These are phyloP conservation scores for Mycena epipterygia DNA, from an alignment of 768 basidiomycete genomes.

Conservation along the genomic window DNA sequence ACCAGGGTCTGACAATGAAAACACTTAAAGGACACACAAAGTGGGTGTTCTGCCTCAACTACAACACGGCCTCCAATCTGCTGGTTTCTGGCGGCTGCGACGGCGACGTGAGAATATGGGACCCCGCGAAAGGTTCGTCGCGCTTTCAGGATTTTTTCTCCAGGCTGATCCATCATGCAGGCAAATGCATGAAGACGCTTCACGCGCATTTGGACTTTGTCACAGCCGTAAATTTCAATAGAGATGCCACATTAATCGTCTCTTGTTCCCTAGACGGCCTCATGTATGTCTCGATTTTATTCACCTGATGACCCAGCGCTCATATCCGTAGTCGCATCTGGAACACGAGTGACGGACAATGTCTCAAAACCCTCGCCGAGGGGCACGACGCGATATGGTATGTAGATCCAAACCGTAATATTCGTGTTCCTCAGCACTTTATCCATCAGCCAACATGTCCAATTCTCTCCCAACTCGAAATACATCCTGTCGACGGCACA, in stretches of 20 bases:
- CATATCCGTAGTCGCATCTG: constrained; percentile 86
- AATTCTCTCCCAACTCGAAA: constrained; percentile 96
- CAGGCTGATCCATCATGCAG: constrained; percentile 53
- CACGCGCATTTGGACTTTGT: constrained; percentile 97
- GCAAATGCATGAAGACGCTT: constrained; percentile 86
- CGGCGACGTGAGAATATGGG: constrained; percentile 95
- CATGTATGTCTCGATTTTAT: constrained; percentile 71
- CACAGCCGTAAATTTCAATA: constrained; percentile 94
- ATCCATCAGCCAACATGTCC: constrained; percentile 80
- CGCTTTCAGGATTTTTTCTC: constrained; percentile 23
- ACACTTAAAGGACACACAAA: constrained; percentile 86
- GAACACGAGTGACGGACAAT: constrained; percentile 93
- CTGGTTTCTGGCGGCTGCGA: constrained; percentile 95
- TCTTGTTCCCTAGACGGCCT: constrained; percentile 94
- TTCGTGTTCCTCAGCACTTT: neutral
- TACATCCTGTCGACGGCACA: constrained; percentile 95
- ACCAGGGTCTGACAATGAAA: constrained; percentile 78
- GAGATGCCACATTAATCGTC: constrained; percentile 91
- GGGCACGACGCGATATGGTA: constrained; percentile 89
- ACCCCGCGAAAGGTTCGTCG: constrained; percentile 78
- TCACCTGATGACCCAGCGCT: constrained; percentile 10
- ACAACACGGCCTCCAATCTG: constrained; percentile 88
- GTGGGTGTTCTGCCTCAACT: constrained; percentile 94
- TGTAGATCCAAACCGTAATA: constrained; percentile 31
- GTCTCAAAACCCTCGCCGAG: constrained; percentile 95